Base-by-base conservation (phyloP, 495 filamentous ascomycete genomes). In the Halenospora varia region DNA sequence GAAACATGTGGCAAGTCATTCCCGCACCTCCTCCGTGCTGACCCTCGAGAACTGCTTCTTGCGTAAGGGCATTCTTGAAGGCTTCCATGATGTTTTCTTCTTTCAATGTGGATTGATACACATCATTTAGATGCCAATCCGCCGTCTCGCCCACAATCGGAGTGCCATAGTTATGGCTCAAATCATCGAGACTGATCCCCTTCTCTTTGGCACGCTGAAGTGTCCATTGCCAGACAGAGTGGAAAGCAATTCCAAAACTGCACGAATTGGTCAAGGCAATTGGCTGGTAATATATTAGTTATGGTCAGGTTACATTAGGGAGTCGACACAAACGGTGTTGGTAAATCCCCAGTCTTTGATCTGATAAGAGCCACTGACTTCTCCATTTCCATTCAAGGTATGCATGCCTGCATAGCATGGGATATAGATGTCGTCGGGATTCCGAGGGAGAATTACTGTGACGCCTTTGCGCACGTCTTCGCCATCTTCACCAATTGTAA, bases 1-100 rank as follows among this genome's bases (percentile, higher is more conserved):
- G 61, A 46, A 64, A 67, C 56, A 57, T 60, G 48, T 67, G 65
- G 41, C 65, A 64, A 13, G 60, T 64, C 65, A 67, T 67, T 1
- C 58, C 56, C 13, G 65, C 60, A 39, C 65, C 65, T 24, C 65
- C 65, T 4, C 65, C 65, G 47, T 65, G 13, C 25, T 64, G 62
- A 8, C 65, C 65, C 29, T 67, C 65, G 0, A 56, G 51, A 11
- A 67, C 59, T 39, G 65, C 65, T 10, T 25, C 45, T 20, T 67
- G 65, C 2, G 51, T 53, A 29, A 55, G 11, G 0, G 65, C 55
- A 24, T 55, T 58, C 10, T 23, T 25, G 51, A 67, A 58, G 0
- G 65, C 65, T 41, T 56, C 47, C n/a, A 50, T 41, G 8, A 67
- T 59, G 53, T 56, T 26, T 24, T 59, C 46, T 9, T 48, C 25